These are phyloP conservation scores for Oryza longistaminata DNA, from an alignment of 176 grass and related monocot genomes.

Conservation along the genomic window DNA sequence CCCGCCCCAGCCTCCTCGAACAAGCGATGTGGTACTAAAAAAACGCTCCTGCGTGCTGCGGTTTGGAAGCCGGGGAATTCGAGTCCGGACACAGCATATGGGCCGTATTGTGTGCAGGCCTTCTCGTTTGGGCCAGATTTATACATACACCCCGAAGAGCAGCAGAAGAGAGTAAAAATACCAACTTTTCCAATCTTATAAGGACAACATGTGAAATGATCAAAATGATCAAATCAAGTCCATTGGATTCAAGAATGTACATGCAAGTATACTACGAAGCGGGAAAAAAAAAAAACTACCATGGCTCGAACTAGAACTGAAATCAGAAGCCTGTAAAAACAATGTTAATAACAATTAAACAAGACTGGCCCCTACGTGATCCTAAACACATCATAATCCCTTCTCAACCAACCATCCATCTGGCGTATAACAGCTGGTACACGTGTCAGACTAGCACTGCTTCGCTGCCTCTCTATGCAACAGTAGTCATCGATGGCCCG, in stretches of 20 bases:
- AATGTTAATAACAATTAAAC: not conserved
- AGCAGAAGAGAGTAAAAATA: not conserved
- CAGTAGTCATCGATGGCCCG: too few relatives aligned
- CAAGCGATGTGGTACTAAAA: not conserved
- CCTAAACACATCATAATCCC: conserved; percentile 17
- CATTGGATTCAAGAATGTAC: not conserved
- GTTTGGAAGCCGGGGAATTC: not conserved
- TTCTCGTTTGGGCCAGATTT: not conserved
- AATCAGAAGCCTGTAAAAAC: not conserved
- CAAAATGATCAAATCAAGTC: not conserved
- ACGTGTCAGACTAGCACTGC: not conserved
- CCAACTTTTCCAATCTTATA: not conserved
- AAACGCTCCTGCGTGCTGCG: not conserved
- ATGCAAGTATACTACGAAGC: not conserved
- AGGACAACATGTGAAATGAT: not conserved
- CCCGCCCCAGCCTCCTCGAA: not conserved
- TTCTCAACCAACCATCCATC: too few relatives aligned
- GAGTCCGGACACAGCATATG: not conserved
- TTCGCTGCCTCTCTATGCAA: not conserved
- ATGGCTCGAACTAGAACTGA: not conserved
- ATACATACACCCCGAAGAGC: not conserved
- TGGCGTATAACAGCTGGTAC: too few relatives aligned
- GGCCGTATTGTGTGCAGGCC: not conserved
- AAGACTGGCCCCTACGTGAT: not conserved
- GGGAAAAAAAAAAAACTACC: not conserved